Conservation (phyloP, 2,329 filamentous ascomycete genomes). For the Neoascochyta sp. region DNA sequence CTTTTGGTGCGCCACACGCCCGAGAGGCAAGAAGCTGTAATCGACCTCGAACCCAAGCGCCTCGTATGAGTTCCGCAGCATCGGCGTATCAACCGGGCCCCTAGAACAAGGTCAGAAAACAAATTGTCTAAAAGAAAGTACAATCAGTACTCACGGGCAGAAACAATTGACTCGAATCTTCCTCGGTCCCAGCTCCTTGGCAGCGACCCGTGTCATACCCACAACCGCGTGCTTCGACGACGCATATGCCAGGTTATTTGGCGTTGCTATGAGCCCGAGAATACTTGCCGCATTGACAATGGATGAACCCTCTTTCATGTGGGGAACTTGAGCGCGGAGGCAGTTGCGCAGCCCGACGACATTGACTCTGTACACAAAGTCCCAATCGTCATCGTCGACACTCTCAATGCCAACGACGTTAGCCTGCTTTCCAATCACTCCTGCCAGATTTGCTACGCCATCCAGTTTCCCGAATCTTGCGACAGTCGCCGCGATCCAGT, state of each 20-base stretch:
- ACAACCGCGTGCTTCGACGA: slow-evolving; percentile 43
- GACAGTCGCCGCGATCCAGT: slow-evolving; percentile 49
- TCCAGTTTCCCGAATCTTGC: slow-evolving; percentile 48
- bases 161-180: slow-evolving; percentile 36
- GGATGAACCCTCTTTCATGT: slow-evolving; percentile 39
- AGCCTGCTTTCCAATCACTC: slow-evolving; percentile 31
- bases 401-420: slow-evolving; percentile 20
- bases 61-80: slow-evolving; percentile 22
- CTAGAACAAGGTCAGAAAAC: too few species aligned
- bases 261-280: slow-evolving; percentile 47
- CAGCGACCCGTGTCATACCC: slow-evolving; percentile 39
- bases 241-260: slow-evolving; percentile 34
- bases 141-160: slow-evolving; percentile 30
- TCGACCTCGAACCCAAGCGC: slow-evolving; percentile 17
- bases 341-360: slow-evolving; percentile 40
- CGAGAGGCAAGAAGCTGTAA: slow-evolving; percentile 21
- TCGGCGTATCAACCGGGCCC: slow-evolving; percentile 36
- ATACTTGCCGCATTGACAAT: slow-evolving; percentile 50
- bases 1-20: slow-evolving; percentile 24
- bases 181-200: slow-evolving; percentile 39
- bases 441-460: slow-evolving; percentile 46
- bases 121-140: neutral
- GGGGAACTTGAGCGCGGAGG: slow-evolving; percentile 38
- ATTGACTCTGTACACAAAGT: slow-evolving; percentile 40
- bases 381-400: slow-evolving; percentile 40